Conservation (phyloP, 2,329 filamentous ascomycete species). For the Lachnellula cervina region DNA sequence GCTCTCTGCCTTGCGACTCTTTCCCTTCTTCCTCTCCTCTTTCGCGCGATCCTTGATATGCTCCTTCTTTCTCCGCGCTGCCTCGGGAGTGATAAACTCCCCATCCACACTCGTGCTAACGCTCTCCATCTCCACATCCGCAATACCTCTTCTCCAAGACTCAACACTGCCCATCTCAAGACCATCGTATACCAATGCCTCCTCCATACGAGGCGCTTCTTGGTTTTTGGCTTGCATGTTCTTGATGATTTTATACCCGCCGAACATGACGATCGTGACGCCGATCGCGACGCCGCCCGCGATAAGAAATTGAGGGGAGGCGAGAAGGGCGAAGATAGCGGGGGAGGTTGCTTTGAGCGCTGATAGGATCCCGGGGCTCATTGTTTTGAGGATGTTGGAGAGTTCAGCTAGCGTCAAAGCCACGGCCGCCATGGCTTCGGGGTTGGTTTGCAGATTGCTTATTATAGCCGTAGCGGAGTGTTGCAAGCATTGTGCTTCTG, state of each 20-base stretch:
- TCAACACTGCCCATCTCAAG: slow-evolving; percentile 31
- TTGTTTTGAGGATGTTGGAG: slow-evolving; percentile 72
- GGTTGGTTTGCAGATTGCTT: slow-evolving; percentile 71
- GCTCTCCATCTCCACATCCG: slow-evolving; percentile 25
- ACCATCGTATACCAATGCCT: slow-evolving; percentile 28
- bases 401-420: slow-evolving; percentile 90
- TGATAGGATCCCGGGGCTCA: slow-evolving; percentile 74
- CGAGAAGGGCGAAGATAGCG: slow-evolving; percentile 77
- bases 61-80: slow-evolving; percentile 9
- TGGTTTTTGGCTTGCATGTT: slow-evolving; percentile 53
- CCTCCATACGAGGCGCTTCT: slow-evolving; percentile 24
- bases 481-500: slow-evolving; percentile 85
- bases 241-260: slow-evolving; percentile 97
- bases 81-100: slow-evolving; percentile 26
- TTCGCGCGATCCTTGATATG: slow-evolving; percentile 6
- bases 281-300: slow-evolving; percentile 84
- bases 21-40: slow-evolving; percentile 3
- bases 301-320: slow-evolving; percentile 91
- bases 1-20: slow-evolving; percentile 3
- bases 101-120: slow-evolving; percentile 30
- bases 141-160: slow-evolving; percentile 32
- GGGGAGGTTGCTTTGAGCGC: slow-evolving; percentile 78
- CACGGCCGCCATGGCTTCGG: slow-evolving; percentile 89
- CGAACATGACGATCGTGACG: slow-evolving; percentile 92
- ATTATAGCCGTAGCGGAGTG: slow-evolving; percentile 81